Evolutionary conservation across 495 filamentous ascomycete species (phyloP), one percentile per base, ranked within the genome.

Genomic region (Penicillium fimorum): DNA sequence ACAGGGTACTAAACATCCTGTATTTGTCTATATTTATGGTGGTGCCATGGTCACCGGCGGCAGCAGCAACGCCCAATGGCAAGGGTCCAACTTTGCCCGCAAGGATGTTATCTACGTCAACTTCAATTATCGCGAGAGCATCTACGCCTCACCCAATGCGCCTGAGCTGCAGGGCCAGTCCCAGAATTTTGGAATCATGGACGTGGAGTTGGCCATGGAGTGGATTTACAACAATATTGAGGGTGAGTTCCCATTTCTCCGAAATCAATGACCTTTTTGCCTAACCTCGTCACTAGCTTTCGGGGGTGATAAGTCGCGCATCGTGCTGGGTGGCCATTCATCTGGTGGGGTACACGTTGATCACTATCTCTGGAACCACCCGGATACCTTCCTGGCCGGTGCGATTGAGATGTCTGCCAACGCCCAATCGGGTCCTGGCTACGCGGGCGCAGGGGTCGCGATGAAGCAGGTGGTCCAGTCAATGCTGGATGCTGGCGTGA

Each of bases 31-130:
- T 41, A 58, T 68, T 55, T 68, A 68, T 18, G 65, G 65, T 4
- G 68, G 65, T 49, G 60, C 63, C 15, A 66, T 66, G 57, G 67
- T 63, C 27, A 61, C 60, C 4, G 64, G 65, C 3, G 60, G 63
- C 38, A 65, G 51, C 44, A 64, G 64, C 55, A 63, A 63, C n/a
- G 49, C 51, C 3, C 62, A 61, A 40, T 68, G 64, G 58, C 63
- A 68, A 55, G 65, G 67, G 3, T 50, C 48, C 18, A 66, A 66
- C 56, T 63, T 68, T 37, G 65, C 63, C n/a, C 57, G 59, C 44
- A 68, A 68, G 57, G 68, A 62, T 29, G 57, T 70, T 11, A 56
- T 70, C 35, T 64, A 66, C 40, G 65, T 70, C 22, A 70, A 62
- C 53, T 17, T 68, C 30, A 70, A 70, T 53, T 68, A 70, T 53